These are phyloP conservation scores for Terfezia boudieri DNA, from an alignment of 495 filamentous ascomycete species.

Conservation along the genomic window DNA sequence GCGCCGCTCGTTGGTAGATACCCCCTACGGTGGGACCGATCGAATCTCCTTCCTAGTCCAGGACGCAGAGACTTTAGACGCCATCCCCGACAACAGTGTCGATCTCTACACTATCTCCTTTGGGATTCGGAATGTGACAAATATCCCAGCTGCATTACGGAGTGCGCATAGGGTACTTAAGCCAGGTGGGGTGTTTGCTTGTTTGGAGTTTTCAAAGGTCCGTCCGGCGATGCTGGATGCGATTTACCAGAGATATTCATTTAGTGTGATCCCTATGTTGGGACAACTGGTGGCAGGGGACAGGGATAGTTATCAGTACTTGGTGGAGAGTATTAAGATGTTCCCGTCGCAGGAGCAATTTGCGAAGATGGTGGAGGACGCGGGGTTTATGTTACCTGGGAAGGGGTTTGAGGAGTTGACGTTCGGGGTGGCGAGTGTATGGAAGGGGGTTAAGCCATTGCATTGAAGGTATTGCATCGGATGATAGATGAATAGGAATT, in stretches of 20 bases:
- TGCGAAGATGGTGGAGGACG: constrained; percentile 63
- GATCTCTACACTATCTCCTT: constrained; percentile 97
- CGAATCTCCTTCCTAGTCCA: constrained; percentile 64
- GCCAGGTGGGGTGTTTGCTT: constrained; percentile 89
- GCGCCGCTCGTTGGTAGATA: constrained; percentile 36
- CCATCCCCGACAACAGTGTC: constrained; percentile 38
- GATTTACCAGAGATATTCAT: constrained; percentile 93
- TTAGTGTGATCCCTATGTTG: constrained; percentile 79
- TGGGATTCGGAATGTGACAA: constrained; percentile 87
- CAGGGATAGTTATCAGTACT: constrained; percentile 88
- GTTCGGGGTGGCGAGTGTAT: constrained; percentile 78
- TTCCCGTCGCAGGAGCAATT: constrained; percentile 77
- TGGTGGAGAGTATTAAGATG: constrained; percentile 90
- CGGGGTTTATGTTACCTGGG: constrained; percentile 68
- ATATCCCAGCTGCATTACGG: constrained; percentile 53
- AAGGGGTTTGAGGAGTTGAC: constrained; percentile 72
- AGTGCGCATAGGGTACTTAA: constrained; percentile 77
- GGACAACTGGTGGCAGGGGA: constrained; percentile 90
- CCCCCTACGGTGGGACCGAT: constrained; percentile 9
- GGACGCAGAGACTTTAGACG: constrained; percentile 61
- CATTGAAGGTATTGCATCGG: neutral
- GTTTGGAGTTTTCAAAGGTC: constrained; percentile 84
- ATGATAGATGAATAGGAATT: no score
- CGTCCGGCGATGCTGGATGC: constrained; percentile 42
- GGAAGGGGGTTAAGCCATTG: constrained; percentile 65